Evolutionary conservation across 2,329 filamentous ascomycete genomes (phyloP).

Genomic region (Elsinoe australis): DNA sequence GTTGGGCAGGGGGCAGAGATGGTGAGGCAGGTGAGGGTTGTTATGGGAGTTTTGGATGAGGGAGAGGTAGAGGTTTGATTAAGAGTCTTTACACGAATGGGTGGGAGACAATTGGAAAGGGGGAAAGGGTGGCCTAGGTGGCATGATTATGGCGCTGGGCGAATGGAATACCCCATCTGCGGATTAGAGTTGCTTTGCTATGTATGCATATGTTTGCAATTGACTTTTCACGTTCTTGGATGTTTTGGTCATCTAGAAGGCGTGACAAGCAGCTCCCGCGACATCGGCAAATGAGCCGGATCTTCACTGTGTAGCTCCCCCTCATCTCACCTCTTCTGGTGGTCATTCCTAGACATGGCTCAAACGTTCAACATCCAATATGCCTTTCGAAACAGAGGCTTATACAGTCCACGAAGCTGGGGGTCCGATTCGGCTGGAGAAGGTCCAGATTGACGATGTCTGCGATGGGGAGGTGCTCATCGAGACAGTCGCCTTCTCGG

Average conservation of each 20-base stretch:
- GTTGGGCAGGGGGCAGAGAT: constrained; percentile 80
- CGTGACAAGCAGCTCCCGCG: too few relatives aligned
- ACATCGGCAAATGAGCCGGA: constrained; percentile 1
- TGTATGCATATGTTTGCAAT: too few relatives aligned
- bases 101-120: too few relatives aligned
- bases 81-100: too few relatives aligned
- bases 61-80: constrained; percentile 88
- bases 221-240: too few relatives aligned
- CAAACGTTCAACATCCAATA: background rate
- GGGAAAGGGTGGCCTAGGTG: too few relatives aligned
- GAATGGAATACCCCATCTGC: too few relatives aligned
- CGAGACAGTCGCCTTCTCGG: constrained; percentile 25
- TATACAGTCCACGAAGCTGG: constrained; percentile 21
- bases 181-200: too few relatives aligned
- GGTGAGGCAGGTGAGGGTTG: constrained; percentile 74
- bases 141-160: too few relatives aligned
- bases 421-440: constrained; percentile 19
- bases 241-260: too few relatives aligned
- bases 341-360: constrained; percentile 2
- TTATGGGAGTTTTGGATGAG: constrained; percentile 84
- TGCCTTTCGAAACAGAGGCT: constrained; percentile 22
- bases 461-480: constrained; percentile 23
- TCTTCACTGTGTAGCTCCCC: background rate
- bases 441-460: constrained; percentile 19
- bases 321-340: background rate